Conservation (phyloP, 805 yeast species). For the Yamadazyma nakazawae region DNA sequence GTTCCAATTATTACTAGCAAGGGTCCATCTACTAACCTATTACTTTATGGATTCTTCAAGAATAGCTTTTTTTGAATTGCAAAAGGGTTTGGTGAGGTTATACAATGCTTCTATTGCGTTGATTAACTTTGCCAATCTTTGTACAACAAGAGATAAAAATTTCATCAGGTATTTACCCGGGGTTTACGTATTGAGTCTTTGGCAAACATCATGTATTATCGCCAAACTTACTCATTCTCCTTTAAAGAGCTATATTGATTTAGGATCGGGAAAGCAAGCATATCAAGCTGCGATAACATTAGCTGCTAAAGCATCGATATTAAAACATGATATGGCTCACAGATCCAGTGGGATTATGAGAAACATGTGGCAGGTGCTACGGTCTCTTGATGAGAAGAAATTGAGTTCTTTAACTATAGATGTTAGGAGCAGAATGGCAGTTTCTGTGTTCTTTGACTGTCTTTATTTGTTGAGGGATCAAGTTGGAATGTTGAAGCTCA, state of each 20-base stretch:
- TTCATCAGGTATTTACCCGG: slow-evolving; percentile 81
- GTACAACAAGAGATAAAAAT: slow-evolving; percentile 55
- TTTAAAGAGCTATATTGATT: slow-evolving; percentile 61
- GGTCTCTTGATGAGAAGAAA: slow-evolving; percentile 58
- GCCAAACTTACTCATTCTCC: slow-evolving; percentile 78
- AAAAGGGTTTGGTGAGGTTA: slow-evolving; percentile 69
- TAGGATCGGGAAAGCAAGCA: slow-evolving; percentile 65
- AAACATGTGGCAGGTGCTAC: slow-evolving; percentile 87
- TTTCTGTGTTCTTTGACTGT: slow-evolving; percentile 89
- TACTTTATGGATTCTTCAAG: slow-evolving; percentile 66
- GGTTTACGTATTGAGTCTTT: slow-evolving; percentile 72
- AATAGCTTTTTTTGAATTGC: slow-evolving; percentile 56
- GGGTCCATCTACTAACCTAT: slow-evolving; percentile 80
- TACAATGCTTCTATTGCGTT: slow-evolving; percentile 78
- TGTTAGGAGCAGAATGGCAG: slow-evolving; percentile 84
- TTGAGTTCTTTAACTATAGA: slow-evolving; percentile 43
- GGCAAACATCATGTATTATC: slow-evolving; percentile 90
- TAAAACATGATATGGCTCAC: slow-evolving; percentile 90
- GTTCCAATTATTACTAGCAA: slow-evolving; percentile 65
- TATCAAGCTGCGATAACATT: slow-evolving; percentile 65
- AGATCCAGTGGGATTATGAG: slow-evolving; percentile 92
- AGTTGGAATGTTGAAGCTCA: slow-evolving; percentile 75
- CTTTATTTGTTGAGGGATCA: slow-evolving; percentile 80
- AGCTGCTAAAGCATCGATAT: slow-evolving; percentile 75
- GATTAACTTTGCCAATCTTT: slow-evolving; percentile 60